Percentiles rank a stretch among this genome's conserved stretches.
Evolutionary conservation across 2,329 filamentous ascomycete genomes (phyloP).

Genomic region (Beauveria pseudobassiana): DNA sequence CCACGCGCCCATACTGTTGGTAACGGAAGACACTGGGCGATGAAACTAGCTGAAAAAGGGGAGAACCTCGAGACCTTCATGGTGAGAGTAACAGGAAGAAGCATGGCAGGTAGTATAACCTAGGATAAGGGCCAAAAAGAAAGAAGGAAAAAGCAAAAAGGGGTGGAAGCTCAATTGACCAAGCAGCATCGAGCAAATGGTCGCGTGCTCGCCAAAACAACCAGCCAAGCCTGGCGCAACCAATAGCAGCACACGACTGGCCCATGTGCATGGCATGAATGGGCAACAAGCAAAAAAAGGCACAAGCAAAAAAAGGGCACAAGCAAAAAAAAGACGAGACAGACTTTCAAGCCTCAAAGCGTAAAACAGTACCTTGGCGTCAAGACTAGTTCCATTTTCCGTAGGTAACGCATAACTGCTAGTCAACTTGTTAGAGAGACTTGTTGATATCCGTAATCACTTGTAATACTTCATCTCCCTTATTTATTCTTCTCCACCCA

Average conservation of each 20-base stretch:
- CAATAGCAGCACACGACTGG: slow-evolving; percentile 24
- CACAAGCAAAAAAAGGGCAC: too few species aligned
- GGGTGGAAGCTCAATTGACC: slow-evolving; percentile 24
- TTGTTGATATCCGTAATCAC: too few species aligned
- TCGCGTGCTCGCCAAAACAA: slow-evolving; percentile 30
- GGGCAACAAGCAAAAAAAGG: not conserved
- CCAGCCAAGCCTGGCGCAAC: slow-evolving; percentile 13
- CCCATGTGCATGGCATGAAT: slow-evolving; percentile 2
- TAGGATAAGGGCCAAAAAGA: not conserved
- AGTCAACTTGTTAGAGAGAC: too few species aligned
- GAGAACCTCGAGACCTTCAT: too few species aligned
- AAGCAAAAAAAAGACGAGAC: too few species aligned
- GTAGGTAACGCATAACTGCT: too few species aligned
- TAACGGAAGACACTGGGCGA: not conserved
- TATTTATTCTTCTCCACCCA: too few species aligned
- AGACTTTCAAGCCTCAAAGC: too few species aligned
- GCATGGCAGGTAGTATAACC: too few species aligned
- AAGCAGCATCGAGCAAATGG: slow-evolving; percentile 37
- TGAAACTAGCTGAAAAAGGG: not conserved
- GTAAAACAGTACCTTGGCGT: too few species aligned
- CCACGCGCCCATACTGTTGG: not conserved
- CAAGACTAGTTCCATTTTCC: too few species aligned
- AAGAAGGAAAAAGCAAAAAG: slow-evolving; percentile 2
- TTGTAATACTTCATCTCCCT: too few species aligned
- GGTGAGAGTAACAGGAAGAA: not conserved